Conservation (phyloP, 2,329 filamentous ascomycete species). For the Trichoderma lentiforme region DNA sequence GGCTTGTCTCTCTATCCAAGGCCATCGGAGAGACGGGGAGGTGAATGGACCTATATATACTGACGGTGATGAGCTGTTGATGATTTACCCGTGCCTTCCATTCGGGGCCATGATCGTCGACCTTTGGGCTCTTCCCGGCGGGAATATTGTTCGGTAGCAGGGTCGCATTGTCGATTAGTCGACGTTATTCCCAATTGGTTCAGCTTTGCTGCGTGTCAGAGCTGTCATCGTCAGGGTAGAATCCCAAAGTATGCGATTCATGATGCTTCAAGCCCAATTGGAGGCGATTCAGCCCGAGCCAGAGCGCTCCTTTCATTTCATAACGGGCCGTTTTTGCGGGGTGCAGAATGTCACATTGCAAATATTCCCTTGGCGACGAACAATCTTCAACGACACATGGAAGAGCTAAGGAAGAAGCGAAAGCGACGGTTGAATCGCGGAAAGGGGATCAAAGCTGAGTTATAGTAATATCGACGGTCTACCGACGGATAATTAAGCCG, state of each 20-base stretch:
- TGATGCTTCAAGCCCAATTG: neutral
- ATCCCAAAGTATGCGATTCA: neutral
- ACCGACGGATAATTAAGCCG: slow-evolving; percentile 1
- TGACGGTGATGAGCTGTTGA: neutral
- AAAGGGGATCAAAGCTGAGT: neutral
- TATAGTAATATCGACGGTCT: neutral
- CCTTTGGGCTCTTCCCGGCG: neutral
- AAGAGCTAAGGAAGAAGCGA: neutral
- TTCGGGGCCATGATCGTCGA: slow-evolving; percentile 2
- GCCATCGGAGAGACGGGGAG: neutral
- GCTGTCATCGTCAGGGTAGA: neutral
- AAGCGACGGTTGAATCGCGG: neutral
- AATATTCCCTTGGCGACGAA: neutral
- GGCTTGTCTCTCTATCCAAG: neutral
- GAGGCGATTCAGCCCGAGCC: neutral
- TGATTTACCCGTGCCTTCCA: neutral
- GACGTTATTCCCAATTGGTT: neutral
- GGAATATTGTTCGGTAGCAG: neutral
- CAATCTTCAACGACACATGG: neutral
- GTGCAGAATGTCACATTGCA: neutral
- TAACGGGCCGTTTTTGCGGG: neutral
- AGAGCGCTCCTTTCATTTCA: neutral
- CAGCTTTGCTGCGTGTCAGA: neutral
- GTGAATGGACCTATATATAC: neutral
- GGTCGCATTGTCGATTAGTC: neutral